Evolutionary conservation across 805 yeast species (phyloP), one percentile per base, ranked within the genome.

Genomic region (Metahyphopichia silvanorum): DNA sequence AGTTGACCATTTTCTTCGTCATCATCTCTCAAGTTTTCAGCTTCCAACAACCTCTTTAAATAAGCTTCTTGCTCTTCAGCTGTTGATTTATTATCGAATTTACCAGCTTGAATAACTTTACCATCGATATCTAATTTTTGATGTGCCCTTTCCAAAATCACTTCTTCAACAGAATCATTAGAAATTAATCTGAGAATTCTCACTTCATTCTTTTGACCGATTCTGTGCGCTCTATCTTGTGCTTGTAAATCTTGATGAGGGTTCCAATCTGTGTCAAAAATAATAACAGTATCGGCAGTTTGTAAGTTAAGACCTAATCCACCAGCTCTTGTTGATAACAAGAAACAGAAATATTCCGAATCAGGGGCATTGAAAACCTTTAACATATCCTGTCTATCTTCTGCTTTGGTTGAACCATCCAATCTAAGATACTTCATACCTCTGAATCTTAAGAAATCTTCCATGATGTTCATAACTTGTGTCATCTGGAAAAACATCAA

Each of bases 241-340:
- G 93, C 94, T 57, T 85, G 94, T 51, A 85, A 74, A 77, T 85
- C 94, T 59, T 85, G 94, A 63, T 85, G 94, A 6, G 94, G 94
- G 53, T 85, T 85, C 94, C 94, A 85, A 63, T 85, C 94, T 11
- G 91, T 82, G 56, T 85, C 94, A 54, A 84, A 85, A 42, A 85
- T 85, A 42, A 85, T 78, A 37, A 85, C 94, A 0, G 94, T 85
- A 54, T 85, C 94, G 3, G 94, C 94, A 16, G 89, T 83, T 63
- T 85, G 94, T 55, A 85, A 75, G 57, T 85, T 85, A 50, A 85
- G 71, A 52, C 94, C 94, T 48, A 85, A 74, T 43, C 94, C 94
- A 72, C 94, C 94, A 33, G 94, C 94, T 69, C 94, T 79, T 0
- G 94, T 85, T 1, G 91, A 82, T 38, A 85, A 63, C 38, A 85